Base-by-base conservation (phyloP, 2,329 filamentous ascomycete genomes). In the Xylaria sp. region DNA sequence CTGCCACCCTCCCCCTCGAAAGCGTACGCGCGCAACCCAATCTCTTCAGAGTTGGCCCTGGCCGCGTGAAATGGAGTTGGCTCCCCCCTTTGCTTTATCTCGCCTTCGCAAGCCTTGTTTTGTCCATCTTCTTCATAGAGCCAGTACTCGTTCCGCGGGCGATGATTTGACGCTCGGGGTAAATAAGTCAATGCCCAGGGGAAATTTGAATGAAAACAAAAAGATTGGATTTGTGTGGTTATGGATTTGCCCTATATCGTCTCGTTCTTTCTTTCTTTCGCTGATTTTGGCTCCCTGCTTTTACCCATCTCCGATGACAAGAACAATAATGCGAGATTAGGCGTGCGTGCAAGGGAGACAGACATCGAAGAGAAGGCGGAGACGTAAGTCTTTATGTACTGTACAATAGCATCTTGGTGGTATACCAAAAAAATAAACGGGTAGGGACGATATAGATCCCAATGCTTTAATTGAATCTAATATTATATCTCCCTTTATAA, bases 351-450 rank as follows among this genome's bases (percentile, higher is more conserved):
- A n/a, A n/a, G n/a, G n/a, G n/a, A n/a, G n/a, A n/a, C n/a, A 16
- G 32, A 25, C 9, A 50, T 2, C 10, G 40, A 18, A 16, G 29
- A 10, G n/a, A 10, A 27, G 32, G 23, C 32, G 12, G 32, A 51
- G 25, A 10, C 9, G n/a, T 12, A 37, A 25, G 13, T 10, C 44
- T 50, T 32, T 57, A 3, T 66, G 58, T 66, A 66, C 32, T 66
- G 58, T 66, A 66, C 32, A 63, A 27, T 63, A 50, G 32, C 35
- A 62, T 37, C 25, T 51, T 29, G 21, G 35, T 50, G 42, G 35
- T 44, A 51, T 51, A 25, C 42, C 51, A 3, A n/a, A 60, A 48
- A 23, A 32, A 51, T 51, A 32, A 44, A 50, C 42, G 23, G 21
- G 16, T 2, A 40, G 6, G 13, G 16, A 21, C 25, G 40, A 5